Percentiles rank a stretch among this genome's conserved stretches.
Evolutionary conservation across 306 rosid genomes (phyloP).

Genomic region (Lotus japonicus): DNA sequence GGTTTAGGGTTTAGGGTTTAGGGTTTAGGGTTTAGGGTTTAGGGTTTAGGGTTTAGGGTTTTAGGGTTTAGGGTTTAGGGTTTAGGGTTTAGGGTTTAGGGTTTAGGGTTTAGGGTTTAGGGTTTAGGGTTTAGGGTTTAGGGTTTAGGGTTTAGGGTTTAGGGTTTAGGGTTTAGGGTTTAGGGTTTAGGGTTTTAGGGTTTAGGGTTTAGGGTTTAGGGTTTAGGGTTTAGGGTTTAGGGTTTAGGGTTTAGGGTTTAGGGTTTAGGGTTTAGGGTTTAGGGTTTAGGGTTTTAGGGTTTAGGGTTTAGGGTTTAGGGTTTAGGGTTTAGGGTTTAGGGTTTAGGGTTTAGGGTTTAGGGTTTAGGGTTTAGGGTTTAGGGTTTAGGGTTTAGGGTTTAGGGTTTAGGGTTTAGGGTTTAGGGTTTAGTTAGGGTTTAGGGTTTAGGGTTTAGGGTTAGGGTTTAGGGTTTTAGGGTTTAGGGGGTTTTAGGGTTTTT

Average conservation of each 20-base stretch:
- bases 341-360: conserved; percentile 11
- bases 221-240: neutral
- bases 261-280: conserved; percentile 1
- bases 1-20: neutral
- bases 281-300: neutral
- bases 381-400: conserved; percentile 5
- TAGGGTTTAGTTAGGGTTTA: neutral
- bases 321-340: conserved; percentile 17
- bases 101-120: neutral
- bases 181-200: neutral
- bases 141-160: neutral
- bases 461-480: too few species aligned
- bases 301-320: conserved; percentile 10
- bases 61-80: too few species aligned
- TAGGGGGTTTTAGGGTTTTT: too few species aligned
- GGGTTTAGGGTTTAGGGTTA: neutral
- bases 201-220: neutral
- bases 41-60: conserved; percentile 7
- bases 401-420: neutral
- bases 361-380: neutral
- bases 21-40: conserved; percentile 5
- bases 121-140: neutral
- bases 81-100: neutral
- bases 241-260: neutral
- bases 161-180: neutral